A percentile compares a stretch with the other conserved stretches of the same genome.
phyloP scores from a whole-genome alignment of 192 early-diverging fungal species.

The Coemansia sp. region DNA sequence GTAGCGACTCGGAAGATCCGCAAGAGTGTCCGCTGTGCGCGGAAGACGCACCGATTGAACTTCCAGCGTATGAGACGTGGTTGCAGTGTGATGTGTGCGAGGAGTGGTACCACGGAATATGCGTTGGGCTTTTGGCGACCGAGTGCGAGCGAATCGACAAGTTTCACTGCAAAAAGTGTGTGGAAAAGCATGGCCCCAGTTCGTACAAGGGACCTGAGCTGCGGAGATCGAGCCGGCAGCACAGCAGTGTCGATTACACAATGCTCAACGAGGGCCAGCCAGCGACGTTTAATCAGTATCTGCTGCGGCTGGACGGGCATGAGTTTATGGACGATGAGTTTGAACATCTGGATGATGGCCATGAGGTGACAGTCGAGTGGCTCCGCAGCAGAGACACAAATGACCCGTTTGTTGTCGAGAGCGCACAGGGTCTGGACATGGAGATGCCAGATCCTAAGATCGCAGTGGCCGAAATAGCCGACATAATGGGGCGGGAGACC shows the following conservation, averaged over 20 bases:
- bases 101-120: constrained; percentile 67
- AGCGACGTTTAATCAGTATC: constrained; percentile 79
- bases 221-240: constrained; percentile 62
- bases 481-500: constrained; percentile 60
- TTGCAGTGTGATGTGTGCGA: constrained; percentile 68
- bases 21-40: constrained; percentile 45
- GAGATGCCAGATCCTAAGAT: constrained; percentile 65
- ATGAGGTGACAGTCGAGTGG: constrained; percentile 69
- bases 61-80: constrained; percentile 60
- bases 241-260: constrained; percentile 74
- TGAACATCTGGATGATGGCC: constrained; percentile 59
- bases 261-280: constrained; percentile 75
- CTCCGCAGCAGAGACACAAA: constrained; percentile 62
- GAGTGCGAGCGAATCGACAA: constrained; percentile 64
- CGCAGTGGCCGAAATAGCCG: constrained; percentile 64
- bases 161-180: constrained; percentile 65
- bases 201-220: constrained; percentile 52
- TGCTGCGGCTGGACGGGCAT: constrained; percentile 68
- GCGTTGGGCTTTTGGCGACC: constrained; percentile 57
- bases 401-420: constrained; percentile 73
- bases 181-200: constrained; percentile 58
- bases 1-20: constrained; percentile 49
- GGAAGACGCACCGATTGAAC: constrained; percentile 47
- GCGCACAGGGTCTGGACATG: constrained; percentile 75
- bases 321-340: constrained; percentile 70